Conservation (phyloP, 1,284 basidiomycete species). For the Cryptococcus deneoformans region DNA sequence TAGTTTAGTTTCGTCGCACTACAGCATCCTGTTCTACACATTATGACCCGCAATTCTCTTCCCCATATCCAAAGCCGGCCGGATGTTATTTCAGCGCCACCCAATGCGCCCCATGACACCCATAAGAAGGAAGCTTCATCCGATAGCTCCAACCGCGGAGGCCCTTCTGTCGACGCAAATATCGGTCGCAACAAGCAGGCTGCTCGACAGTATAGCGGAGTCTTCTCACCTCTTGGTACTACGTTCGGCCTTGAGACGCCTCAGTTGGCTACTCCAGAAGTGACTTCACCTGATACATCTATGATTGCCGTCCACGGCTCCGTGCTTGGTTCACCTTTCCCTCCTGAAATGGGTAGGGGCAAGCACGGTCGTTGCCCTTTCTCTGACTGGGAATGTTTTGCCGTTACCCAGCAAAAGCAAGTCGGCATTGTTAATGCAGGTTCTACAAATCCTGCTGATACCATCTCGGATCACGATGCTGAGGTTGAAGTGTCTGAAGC, state of each 20-base stretch:
- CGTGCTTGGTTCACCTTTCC: slow-evolving; percentile 6
- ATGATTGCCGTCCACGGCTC: slow-evolving; percentile 9
- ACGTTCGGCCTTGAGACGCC: not conserved
- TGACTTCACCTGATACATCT: slow-evolving; percentile 5
- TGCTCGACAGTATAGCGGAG: not conserved
- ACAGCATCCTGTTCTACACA: not conserved
- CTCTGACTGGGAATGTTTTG: not conserved
- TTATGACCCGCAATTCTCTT: not conserved
- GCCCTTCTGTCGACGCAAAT: not conserved
- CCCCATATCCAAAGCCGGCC: not conserved
- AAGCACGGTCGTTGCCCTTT: slow-evolving; percentile 2
- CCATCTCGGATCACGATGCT: not conserved
- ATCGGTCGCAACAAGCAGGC: not conserved
- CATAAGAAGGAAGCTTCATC: not conserved
- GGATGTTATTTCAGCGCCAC: not conserved
- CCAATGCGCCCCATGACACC: not conserved
- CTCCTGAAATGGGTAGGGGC: not conserved
- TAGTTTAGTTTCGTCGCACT: too few relatives aligned
- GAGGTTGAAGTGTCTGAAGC: not conserved
- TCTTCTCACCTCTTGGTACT: slow-evolving; percentile 2
- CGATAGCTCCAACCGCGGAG: not conserved
- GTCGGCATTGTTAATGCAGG: not conserved
- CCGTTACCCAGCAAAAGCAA: not conserved
- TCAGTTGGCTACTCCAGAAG: slow-evolving; percentile 1
- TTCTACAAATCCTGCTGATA: not conserved